Base-by-base conservation (phyloP, 2,329 filamentous ascomycete genomes). In the Colletotrichum acutatum region DNA sequence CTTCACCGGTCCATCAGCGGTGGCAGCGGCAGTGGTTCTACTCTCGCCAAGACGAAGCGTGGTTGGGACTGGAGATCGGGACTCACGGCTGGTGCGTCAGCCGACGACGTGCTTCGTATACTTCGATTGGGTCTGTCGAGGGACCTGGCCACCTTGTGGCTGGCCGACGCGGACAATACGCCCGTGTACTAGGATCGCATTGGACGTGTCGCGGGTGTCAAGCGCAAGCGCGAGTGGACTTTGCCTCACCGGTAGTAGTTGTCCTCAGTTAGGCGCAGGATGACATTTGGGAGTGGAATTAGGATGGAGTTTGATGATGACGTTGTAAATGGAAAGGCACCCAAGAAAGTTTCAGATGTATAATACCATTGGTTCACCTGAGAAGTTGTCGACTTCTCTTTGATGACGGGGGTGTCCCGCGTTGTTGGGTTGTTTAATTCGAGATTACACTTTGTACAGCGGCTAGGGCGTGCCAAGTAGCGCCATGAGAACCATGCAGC, bases 31-130 rank as follows among this genome's bases (percentile, higher is more conserved):
- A 80, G 84, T 7, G 78, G 78, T 54, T 30, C 66, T 30, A 63
- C 68, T 9, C 62, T 56, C 28, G 82, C 81, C 3, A 79, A 84
- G 60, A 83, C 83, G 42, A 86, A 89, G 75, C 85, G 93, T 66
- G 90, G 90, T 14, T 95, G 93, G 93, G 92, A 95, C 82, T 95
- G 93, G 94, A 86, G 94, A 76, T 85, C 84, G 81, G 94, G 93
- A 91, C 85, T 97, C 93, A 92, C 85, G 90, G 78, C 89, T 34
- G 86, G 86, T 12, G 90, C 88, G 22, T 90, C 84, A 74, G 93
- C 91, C 0, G 86, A 87, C 60, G 93, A 96, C 75, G 86, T 98
- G n/a, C 83, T 98, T 72, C 87, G 88, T 75, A 88, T 92, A 75
- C 80, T 98, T 82, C 89, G 95, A 75, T 81, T 94, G 64, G 93